A percentile compares a stretch with the other conserved stretches of the same genome.
Conservation (phyloP, 1,284 basidiomycete species). For the Austroboletus olivaceoglutinosus region DNA sequence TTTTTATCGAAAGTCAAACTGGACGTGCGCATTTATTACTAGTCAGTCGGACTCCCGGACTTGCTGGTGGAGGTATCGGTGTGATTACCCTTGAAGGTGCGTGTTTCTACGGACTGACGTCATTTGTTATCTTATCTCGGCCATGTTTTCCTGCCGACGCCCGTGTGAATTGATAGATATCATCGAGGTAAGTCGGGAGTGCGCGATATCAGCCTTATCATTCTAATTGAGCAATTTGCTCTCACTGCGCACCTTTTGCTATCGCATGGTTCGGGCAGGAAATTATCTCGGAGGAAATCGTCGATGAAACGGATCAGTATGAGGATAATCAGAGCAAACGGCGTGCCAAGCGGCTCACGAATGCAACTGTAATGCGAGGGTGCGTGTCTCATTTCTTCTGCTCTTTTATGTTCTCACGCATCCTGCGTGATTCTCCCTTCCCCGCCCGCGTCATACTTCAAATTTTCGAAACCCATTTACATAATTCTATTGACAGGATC, state of each 20-base stretch:
- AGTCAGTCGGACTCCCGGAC: conserved; percentile 81
- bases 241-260: conserved; percentile 20
- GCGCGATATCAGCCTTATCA: conserved; percentile 1
- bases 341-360: conserved; percentile 58
- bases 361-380: conserved; percentile 80
- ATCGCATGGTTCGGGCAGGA: conserved; percentile 41
- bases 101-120: not conserved
- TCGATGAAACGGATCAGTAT: conserved; percentile 88
- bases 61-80: conserved; percentile 77
- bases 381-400: conserved; percentile 30
- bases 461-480: not conserved
- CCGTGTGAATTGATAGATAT: conserved; percentile 48
- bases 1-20: conserved; percentile 70
- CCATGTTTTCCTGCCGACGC: not conserved
- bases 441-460: too few species aligned
- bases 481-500: conserved; percentile 29
- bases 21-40: conserved; percentile 92
- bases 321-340: conserved; percentile 82
- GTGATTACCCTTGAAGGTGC: conserved; percentile 78
- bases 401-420: not conserved
- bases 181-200: conserved; percentile 51
- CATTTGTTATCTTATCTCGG: not conserved
- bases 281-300: conserved; percentile 85
- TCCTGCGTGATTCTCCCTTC: not conserved
- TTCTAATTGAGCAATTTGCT: not conserved